Evolutionary conservation across 495 filamentous ascomycete genomes (phyloP), one percentile per base, ranked within the genome.

Genomic region (Cryomyces minteri): DNA sequence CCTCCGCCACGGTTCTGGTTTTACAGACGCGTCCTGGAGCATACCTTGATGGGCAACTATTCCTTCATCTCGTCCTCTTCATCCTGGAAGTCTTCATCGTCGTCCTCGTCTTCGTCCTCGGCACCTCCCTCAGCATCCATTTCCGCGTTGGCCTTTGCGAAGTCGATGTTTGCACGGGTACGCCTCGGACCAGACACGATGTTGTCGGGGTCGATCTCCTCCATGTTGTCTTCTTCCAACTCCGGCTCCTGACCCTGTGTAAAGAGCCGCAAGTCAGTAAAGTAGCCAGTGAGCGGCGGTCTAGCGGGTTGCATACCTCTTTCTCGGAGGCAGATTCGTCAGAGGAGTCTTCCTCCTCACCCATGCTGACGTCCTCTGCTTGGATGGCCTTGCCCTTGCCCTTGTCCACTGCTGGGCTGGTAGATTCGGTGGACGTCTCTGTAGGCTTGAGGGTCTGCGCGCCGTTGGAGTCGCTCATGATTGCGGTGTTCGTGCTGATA

Each of bases 121-220:
- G 51, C 58, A n/a, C 43, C 46, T 11, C 56, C 53, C 9, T 56
- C 48, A 53, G 52, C 41, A 1, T 25, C 18, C 18, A 25, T 25
- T 1, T 62, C 51, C 50, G 55, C 38, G 4, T 58, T 58, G 0
- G 62, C 62, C 49, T 66, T 56, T 9, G 60, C 53, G 48, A 58
- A 66, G 55, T 66, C 62, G 46, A 66, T 66, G 33, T 51, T 55
- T 43, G 61, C 62, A 40, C 90, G 88, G 36, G 90, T 98, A 60
- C 90, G 88, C 38, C 80, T 73, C 57, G 82, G 82, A 47, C 64
- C 68, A 6, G 49, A 41, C 57, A 96, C 76, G 65, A 96, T 94
- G 70, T 95, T 95, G 52, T 73, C 71, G 34, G 72, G 63, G 58
- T 92, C 84, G 60, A 96, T 92, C 61, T 86, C 87, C 60, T 87